These are phyloP conservation scores for Mucor velutinosus DNA, from an alignment of 371 early-diverging fungal species.

Conservation along the genomic window DNA sequence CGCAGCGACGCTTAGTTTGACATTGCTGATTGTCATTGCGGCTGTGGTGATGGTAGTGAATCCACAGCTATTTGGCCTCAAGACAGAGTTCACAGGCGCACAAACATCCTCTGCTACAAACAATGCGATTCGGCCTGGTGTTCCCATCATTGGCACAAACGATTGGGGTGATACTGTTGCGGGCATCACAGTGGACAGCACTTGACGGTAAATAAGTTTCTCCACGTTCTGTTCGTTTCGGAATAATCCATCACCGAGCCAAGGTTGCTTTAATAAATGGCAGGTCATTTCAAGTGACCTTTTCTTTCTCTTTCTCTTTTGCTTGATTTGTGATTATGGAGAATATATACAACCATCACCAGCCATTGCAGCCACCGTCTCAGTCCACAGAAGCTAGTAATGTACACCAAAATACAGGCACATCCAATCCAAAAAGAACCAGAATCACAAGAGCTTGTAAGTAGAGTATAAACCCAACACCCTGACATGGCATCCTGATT, in stretches of 20 bases:
- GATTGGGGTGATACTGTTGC: slow-evolving; percentile 38
- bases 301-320: not conserved
- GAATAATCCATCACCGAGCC: not conserved
- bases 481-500: no score
- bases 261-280: not conserved
- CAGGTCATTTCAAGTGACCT: not conserved
- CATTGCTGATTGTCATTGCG: slow-evolving; percentile 24
- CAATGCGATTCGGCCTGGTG: slow-evolving; percentile 41
- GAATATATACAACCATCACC: not conserved
- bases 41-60: slow-evolving; percentile 41
- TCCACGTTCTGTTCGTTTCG: not conserved
- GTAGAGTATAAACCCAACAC: not conserved
- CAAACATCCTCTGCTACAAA: slow-evolving; percentile 35
- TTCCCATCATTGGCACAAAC: slow-evolving; percentile 39
- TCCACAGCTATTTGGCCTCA: slow-evolving; percentile 39
- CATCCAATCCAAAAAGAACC: slow-evolving; percentile 22
- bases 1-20: slow-evolving; percentile 38
- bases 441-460: slow-evolving; percentile 48
- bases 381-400: not conserved
- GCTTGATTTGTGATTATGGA: not conserved
- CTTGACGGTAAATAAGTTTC: not conserved
- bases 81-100: slow-evolving; percentile 26
- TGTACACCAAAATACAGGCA: not conserved
- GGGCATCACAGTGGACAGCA: slow-evolving; percentile 22
- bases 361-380: not conserved